Base-by-base conservation (phyloP, 2,329 filamentous ascomycete species). In the Penicillium sclerotigenum region DNA sequence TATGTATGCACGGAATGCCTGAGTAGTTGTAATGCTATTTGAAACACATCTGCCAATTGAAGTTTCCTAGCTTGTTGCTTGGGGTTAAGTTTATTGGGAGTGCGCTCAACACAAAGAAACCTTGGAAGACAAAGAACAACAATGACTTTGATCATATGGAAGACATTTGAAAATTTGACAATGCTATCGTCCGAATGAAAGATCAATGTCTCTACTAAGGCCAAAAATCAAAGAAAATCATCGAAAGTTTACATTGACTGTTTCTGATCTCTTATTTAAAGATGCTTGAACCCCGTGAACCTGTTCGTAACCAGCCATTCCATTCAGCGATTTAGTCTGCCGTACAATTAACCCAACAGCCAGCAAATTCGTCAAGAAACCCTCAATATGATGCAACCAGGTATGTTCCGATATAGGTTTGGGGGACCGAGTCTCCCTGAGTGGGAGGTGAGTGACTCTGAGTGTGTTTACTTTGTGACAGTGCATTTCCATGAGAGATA, bases 401-500 rank as follows among this genome's bases (percentile, higher is more conserved):
- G 41, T 31, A 29, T 52, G 24, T 52, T 52, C 7, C 22, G 41
- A 3, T 52, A 52, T 7, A 37, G 4, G 5, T 47, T 38, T 10
- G 41, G 33, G 14, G 50, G 50, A 5, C 22, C 40, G 1, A n/a
- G 14, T 29, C 29, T 52, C 16, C 50, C 41, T 1, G 50, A 52
- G 11, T 52, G 33, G 33, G 50, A 52, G 24, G 5, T 31, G 14
- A 37, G 41, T 10, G 16, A 9, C 14, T 5, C 47, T 11, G 42
- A 47, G 11, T 46, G 26, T 9, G 33, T 37, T 20, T 47, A 47
- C 16, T 47, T 37, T 24, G 50, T 47, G 33, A 40, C 50, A 24
- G 50, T 47, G 14, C 14, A 22, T 20, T 52, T 47, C 14, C 11
- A 29, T 3, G 18, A 29, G 13, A 28, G 13, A 13, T 20, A 47